Conservation (phyloP, 306 rosid species). For the Aeschynomene evenia region DNA sequence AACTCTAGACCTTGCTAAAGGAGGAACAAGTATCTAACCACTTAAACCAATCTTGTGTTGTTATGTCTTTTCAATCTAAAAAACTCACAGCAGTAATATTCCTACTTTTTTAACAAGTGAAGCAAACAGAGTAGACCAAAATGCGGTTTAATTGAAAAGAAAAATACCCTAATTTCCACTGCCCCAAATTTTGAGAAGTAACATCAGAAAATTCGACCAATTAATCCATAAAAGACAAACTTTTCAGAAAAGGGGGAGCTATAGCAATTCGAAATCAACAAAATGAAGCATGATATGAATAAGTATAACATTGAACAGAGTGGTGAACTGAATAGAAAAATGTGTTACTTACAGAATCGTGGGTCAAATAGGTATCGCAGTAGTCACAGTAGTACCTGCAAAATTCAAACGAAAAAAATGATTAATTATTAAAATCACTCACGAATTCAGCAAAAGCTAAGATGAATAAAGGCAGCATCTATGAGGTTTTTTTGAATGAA, state of each 20-base stretch:
- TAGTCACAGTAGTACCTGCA: conserved; percentile 82
- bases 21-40: no score
- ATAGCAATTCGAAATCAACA: not conserved
- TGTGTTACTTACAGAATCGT: conserved; percentile 72
- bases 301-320: not conserved
- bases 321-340: not conserved
- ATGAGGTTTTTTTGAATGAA: not conserved
- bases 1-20: no score
- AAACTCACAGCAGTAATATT: no score
- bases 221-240: not conserved
- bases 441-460: not conserved
- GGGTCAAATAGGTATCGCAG: conserved; percentile 85
- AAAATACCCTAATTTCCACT: not conserved
- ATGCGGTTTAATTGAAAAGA: not conserved
- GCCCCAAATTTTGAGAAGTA: not conserved
- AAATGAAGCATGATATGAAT: not conserved
- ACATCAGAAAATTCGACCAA: not conserved
- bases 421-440: not conserved
- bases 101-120: no score
- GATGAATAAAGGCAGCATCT: not conserved
- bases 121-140: not conserved
- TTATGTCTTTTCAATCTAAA: no score
- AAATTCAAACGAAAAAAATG: not conserved
- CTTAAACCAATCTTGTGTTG: no score
- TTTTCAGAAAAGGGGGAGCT: not conserved